Conservation (phyloP, 306 rosid species). For the Quercus bicolor region DNA sequence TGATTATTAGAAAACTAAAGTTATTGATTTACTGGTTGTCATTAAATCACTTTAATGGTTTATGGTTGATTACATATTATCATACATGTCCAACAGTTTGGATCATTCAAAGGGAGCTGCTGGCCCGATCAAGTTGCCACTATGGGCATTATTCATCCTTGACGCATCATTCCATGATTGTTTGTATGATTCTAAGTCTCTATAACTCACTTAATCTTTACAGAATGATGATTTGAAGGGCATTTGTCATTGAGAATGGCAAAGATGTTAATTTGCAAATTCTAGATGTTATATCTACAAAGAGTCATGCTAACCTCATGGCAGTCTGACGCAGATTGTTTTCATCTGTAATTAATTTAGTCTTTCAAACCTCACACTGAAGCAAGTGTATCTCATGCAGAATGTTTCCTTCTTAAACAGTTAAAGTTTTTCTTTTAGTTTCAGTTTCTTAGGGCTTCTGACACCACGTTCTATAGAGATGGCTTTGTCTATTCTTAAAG, state of each 20-base stretch:
- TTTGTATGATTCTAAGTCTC: neutral
- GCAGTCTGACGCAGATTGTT: conserved; percentile 17
- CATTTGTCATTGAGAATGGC: conserved; percentile 20
- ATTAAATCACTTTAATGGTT: neutral
- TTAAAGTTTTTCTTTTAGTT: neutral
- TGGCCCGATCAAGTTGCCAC: neutral
- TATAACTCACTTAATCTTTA: neutral
- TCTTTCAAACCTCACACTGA: neutral
- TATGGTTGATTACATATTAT: neutral
- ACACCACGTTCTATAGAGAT: conserved; percentile 21
- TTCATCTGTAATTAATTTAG: conserved; percentile 10
- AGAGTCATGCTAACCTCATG: conserved; percentile 28
- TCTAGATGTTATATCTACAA: conserved; percentile 15
- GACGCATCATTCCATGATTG: neutral
- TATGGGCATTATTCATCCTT: neutral
- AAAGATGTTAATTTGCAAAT: conserved; percentile 22
- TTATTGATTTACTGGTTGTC: neutral
- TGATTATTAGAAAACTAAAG: neutral
- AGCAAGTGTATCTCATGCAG: conserved; percentile 2
- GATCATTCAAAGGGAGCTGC: neutral
- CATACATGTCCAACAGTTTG: neutral
- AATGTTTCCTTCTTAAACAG: conserved; percentile 18
- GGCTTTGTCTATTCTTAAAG: conserved; percentile 52
- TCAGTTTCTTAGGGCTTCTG: conserved; percentile 12
- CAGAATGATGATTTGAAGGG: neutral